Evolutionary conservation across 2,329 filamentous ascomycete species (phyloP).

Genomic region (Stachybotrys echinatus): DNA sequence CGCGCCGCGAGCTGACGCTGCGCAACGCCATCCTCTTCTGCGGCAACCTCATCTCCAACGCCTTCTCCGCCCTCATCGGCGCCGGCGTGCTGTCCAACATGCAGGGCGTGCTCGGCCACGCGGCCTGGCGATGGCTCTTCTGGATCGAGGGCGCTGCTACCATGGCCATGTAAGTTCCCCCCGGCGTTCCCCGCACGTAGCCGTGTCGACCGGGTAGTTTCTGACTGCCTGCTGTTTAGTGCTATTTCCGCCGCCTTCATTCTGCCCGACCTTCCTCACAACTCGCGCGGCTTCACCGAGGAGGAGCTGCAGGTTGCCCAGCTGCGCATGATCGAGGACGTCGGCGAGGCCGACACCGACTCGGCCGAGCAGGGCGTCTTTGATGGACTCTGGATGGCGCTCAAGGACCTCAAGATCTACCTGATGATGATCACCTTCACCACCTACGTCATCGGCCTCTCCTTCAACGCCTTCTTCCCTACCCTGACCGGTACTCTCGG

Average conservation of each 20-base stretch:
- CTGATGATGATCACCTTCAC: slow-evolving; percentile 59
- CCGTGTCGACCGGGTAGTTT: background rate
- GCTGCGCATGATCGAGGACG: slow-evolving; percentile 51
- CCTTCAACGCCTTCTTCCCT: slow-evolving; percentile 56
- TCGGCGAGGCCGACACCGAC: slow-evolving; percentile 50
- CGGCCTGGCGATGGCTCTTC: slow-evolving; percentile 58
- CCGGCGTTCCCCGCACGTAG: background rate
- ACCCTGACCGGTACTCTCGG: slow-evolving; percentile 48
- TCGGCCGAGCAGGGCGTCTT: slow-evolving; percentile 42
- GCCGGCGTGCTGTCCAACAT: slow-evolving; percentile 55
- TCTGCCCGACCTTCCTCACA: slow-evolving; percentile 50
- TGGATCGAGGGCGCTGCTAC: slow-evolving; percentile 52
- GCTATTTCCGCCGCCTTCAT: slow-evolving; percentile 42
- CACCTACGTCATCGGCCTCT: slow-evolving; percentile 53
- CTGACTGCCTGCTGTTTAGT: slow-evolving; percentile 13
- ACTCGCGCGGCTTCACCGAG: slow-evolving; percentile 52
- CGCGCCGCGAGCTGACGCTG: slow-evolving; percentile 48
- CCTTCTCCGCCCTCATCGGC: slow-evolving; percentile 54
- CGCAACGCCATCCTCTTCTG: slow-evolving; percentile 55
- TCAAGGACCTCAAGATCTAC: slow-evolving; percentile 58
- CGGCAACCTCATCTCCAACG: slow-evolving; percentile 54
- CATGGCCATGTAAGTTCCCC: slow-evolving; percentile 26
- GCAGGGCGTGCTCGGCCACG: slow-evolving; percentile 47
- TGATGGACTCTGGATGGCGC: slow-evolving; percentile 50
- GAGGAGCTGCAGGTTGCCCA: slow-evolving; percentile 52